A percentile compares a stretch with the other conserved stretches of the same genome.
Evolutionary conservation across 257 asterid genomes (phyloP).

Genomic region (Jacaranda copaia): DNA sequence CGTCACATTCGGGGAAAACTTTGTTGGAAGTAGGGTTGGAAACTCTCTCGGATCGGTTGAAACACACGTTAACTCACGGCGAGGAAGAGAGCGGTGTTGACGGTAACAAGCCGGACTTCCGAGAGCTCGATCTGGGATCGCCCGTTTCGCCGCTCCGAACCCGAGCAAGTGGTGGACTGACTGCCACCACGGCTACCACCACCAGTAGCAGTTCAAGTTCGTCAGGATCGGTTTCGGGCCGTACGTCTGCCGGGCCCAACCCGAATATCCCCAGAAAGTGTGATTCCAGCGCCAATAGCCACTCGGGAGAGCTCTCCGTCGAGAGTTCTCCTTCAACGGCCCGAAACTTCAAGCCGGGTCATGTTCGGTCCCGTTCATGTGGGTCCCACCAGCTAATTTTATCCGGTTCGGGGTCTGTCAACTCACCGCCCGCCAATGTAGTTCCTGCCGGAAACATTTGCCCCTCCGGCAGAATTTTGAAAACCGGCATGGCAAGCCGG

Average conservation of each 20-base stretch:
- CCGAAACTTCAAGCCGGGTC: conserved; percentile 50
- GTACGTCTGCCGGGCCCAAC: conserved; percentile 45
- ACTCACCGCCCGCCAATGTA: conserved; percentile 55
- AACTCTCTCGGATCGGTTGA: conserved; percentile 59
- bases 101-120: conserved; percentile 79
- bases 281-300: conserved; percentile 51
- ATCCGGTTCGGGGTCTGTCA: conserved; percentile 63
- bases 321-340: conserved; percentile 58
- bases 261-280: conserved; percentile 42
- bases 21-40: conserved; percentile 50
- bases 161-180: conserved; percentile 36
- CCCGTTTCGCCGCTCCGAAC: conserved; percentile 70
- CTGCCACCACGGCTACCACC: conserved; percentile 44
- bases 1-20: conserved; percentile 54
- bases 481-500: conserved; percentile 63
- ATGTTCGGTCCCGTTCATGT: conserved; percentile 63
- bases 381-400: conserved; percentile 58
- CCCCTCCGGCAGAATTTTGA: conserved; percentile 72
- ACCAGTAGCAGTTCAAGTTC: conserved; percentile 79
- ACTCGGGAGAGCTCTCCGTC: conserved; percentile 76
- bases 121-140: conserved; percentile 81
- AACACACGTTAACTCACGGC: conserved; percentile 43
- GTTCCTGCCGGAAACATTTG: conserved; percentile 80
- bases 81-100: conserved; percentile 40
- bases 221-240: conserved; percentile 83